Conservation (phyloP, 176 grass and related monocot species). For the Avena eriantha region DNA sequence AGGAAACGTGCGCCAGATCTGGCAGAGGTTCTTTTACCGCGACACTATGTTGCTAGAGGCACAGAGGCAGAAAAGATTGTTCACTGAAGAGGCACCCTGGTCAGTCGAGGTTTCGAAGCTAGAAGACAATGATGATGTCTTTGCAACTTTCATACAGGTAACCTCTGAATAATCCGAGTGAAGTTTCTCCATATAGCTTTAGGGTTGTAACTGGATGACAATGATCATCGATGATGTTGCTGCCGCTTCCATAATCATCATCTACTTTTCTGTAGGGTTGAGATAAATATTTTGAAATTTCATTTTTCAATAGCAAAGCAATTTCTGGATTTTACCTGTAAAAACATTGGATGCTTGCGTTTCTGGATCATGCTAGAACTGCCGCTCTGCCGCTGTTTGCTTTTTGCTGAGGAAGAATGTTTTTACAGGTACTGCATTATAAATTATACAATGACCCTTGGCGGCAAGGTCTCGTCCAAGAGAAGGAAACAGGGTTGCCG, state of each 20-base stretch:
- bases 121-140: constrained; percentile 74
- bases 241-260: background rate
- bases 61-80: constrained; percentile 70
- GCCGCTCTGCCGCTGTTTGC: background rate
- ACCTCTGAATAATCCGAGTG: background rate
- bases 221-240: background rate
- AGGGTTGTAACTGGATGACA: background rate
- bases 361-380: background rate
- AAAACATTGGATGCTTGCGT: background rate
- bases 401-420: constrained; percentile 37
- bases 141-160: constrained; percentile 96
- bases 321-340: background rate
- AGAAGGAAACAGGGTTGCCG: constrained; percentile 67
- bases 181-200: constrained; percentile 5
- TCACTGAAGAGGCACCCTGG: constrained; percentile 70
- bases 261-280: background rate
- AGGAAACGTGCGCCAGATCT: constrained; percentile 76
- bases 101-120: constrained; percentile 86
- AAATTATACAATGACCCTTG: constrained; percentile 97
- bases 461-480: constrained; percentile 58
- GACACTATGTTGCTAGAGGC: constrained; percentile 92
- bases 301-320: background rate
- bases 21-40: constrained; percentile 93
- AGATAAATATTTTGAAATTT: background rate
- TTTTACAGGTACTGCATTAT: constrained; percentile 80